Conservation (phyloP, 2,329 filamentous ascomycete species). For the Alternaria infectoria region DNA sequence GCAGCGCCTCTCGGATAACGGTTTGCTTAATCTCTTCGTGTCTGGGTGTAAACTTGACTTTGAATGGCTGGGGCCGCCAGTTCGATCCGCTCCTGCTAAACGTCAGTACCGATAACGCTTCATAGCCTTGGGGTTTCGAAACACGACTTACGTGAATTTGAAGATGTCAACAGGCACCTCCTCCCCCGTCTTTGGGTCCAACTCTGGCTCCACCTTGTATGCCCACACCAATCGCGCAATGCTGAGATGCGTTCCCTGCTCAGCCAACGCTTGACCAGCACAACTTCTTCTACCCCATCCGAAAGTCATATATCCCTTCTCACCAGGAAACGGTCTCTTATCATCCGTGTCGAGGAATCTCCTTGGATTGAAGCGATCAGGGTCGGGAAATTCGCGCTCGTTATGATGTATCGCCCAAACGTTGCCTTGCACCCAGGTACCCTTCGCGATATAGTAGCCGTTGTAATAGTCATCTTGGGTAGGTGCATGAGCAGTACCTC, state of each 20-base stretch:
- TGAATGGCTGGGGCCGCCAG: neutral
- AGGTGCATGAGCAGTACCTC: conserved; percentile 45
- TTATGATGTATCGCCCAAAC: conserved; percentile 52
- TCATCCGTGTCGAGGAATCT: conserved; percentile 26
- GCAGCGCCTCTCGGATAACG: neutral
- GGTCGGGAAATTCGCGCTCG: conserved; percentile 26
- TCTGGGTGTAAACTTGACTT: neutral
- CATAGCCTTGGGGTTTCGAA: neutral
- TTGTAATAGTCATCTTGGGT: conserved; percentile 43
- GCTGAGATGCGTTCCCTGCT: conserved; percentile 65
- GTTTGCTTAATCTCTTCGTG: neutral
- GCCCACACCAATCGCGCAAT: conserved; percentile 64
- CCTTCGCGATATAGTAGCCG: conserved; percentile 49
- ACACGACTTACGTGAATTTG: neutral
- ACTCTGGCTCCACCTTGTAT: conserved; percentile 56
- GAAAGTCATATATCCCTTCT: conserved; percentile 61
- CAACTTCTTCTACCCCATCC: conserved; percentile 64
- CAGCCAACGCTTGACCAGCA: conserved; percentile 63
- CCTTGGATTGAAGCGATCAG: conserved; percentile 1
- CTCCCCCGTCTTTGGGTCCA: conserved; percentile 49
- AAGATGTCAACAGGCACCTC: conserved; percentile 61
- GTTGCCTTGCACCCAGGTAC: conserved; percentile 47
- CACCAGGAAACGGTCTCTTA: conserved; percentile 38
- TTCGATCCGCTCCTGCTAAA: neutral
- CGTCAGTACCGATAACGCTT: neutral